phyloP scores from a whole-genome alignment of 2,329 filamentous ascomycete species.

The Cladosporium velox region DNA sequence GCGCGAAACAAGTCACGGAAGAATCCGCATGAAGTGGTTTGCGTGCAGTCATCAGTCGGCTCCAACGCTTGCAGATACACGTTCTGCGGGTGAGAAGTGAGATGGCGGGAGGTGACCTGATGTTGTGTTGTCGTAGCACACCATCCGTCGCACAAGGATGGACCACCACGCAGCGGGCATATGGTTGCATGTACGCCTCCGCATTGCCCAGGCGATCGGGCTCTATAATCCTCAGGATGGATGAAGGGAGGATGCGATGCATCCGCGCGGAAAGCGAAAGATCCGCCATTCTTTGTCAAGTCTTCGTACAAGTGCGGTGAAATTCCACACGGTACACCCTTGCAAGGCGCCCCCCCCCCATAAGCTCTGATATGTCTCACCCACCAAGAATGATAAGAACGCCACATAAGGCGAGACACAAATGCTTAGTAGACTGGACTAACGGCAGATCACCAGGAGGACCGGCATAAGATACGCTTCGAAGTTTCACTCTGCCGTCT shows the following conservation, averaged over 20 bases:
- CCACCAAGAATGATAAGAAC: slow-evolving; percentile 1
- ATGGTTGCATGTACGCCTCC: background rate
- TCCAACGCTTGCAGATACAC: background rate
- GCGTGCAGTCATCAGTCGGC: background rate
- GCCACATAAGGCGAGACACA: slow-evolving; percentile 16
- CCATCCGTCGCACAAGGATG: background rate
- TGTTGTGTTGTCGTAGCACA: background rate
- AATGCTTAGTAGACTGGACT: slow-evolving; percentile 4
- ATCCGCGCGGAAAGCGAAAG: background rate
- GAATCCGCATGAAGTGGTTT: background rate
- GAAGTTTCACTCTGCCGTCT: background rate
- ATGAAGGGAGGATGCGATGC: background rate
- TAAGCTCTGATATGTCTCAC: slow-evolving; percentile 7
- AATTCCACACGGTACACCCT: no score
- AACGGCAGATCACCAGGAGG: slow-evolving; percentile 13
- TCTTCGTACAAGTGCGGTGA: no score
- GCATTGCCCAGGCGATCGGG: background rate
- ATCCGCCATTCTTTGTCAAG: background rate
- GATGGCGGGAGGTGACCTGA: background rate
- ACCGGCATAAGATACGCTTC: slow-evolving; percentile 1
- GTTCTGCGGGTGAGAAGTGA: background rate
- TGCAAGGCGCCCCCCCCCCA: background rate
- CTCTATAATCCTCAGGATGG: background rate
- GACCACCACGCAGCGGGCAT: background rate
- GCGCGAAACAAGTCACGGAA: slow-evolving; percentile 7